These are phyloP conservation scores for Beta macrorhiza DNA, from an alignment of 179 eudicot genomes.

Conservation along the genomic window DNA sequence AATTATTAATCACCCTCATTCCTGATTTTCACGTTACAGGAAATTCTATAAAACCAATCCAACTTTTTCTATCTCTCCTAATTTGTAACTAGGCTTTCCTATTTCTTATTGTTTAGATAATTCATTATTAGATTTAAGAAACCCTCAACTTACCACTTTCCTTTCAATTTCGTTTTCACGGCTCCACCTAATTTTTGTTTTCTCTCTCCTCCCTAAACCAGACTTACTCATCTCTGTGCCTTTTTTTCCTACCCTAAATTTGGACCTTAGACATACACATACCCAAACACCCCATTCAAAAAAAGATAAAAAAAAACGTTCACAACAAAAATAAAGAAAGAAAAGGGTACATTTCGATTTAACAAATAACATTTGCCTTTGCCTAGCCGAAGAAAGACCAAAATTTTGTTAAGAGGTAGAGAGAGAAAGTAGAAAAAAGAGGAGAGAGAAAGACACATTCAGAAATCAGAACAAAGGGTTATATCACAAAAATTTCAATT, in stretches of 20 bases:
- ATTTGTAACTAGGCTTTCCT: too few species aligned
- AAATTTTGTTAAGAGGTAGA: not conserved
- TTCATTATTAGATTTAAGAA: too few species aligned
- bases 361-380: not conserved
- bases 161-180: not conserved
- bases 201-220: not conserved
- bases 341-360: conserved; percentile 25
- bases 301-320: not conserved
- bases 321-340: too few species aligned
- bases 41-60: too few species aligned
- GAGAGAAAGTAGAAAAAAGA: not conserved
- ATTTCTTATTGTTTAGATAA: too few species aligned
- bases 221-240: not conserved
- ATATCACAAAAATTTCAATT: not conserved
- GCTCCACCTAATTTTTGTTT: too few species aligned
- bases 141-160: not conserved
- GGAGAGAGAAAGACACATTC: not conserved
- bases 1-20: too few species aligned
- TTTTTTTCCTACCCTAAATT: too few species aligned
- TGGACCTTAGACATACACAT: not conserved
- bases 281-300: not conserved
- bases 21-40: too few species aligned
- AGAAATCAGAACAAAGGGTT: not conserved
- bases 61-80: too few species aligned
- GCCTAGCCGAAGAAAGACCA: not conserved